Conservation (phyloP, 257 asterid genomes). For the Solanum rostratum region DNA sequence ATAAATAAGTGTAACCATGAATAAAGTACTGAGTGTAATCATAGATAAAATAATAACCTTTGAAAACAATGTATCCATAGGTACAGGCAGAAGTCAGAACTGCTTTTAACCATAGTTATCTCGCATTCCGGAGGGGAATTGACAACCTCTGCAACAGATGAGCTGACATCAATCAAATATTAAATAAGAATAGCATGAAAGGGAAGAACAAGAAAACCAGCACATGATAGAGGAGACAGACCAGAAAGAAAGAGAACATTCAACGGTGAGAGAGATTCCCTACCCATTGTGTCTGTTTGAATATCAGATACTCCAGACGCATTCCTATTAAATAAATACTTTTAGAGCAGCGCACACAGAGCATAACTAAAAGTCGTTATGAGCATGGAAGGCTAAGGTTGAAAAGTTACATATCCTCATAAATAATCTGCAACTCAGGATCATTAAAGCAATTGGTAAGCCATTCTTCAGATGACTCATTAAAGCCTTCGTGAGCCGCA, state of each 20-base stretch:
- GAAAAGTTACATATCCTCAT: slow-evolving; percentile 2
- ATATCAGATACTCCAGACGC: neutral
- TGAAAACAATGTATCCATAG: neutral
- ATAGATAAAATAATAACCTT: slow-evolving; percentile 8
- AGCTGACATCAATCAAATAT: neutral
- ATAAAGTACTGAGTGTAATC: neutral
- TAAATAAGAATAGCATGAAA: neutral
- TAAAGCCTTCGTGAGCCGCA: slow-evolving; percentile 14
- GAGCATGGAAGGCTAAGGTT: neutral
- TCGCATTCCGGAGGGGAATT: neutral
- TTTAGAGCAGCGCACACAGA: neutral
- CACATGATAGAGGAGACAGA: neutral
- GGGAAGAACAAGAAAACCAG: neutral
- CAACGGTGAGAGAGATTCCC: neutral
- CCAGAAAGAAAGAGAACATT: neutral
- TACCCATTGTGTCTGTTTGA: slow-evolving; percentile 10
- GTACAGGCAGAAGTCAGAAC: neutral
- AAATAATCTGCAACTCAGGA: slow-evolving; percentile 5
- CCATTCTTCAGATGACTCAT: slow-evolving; percentile 31
- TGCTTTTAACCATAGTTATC: neutral
- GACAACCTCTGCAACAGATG: neutral
- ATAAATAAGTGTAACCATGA: neutral
- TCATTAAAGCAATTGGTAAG: slow-evolving; percentile 20
- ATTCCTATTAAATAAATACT: neutral
- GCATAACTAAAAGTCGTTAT: neutral